phyloP scores from a whole-genome alignment of 2,329 filamentous ascomycete species.

The Fusarium multiceps region DNA sequence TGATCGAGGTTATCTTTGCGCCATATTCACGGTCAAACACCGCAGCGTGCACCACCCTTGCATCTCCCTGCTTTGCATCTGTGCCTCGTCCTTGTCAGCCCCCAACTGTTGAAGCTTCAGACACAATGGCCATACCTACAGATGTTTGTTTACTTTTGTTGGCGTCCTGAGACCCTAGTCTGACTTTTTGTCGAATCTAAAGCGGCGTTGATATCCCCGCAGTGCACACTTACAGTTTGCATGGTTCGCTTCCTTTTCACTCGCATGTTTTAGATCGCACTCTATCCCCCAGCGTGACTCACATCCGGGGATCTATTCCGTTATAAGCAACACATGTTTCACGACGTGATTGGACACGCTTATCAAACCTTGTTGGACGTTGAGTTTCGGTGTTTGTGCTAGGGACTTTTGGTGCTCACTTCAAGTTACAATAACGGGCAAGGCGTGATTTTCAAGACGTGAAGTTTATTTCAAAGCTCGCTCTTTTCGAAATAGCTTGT shows the following conservation, averaged over 20 bases:
- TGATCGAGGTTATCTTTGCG: conserved; percentile 25
- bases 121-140: neutral
- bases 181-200: conserved; percentile 17
- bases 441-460: neutral
- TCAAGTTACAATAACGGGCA: neutral
- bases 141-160: neutral
- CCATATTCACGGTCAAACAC: conserved; percentile 43
- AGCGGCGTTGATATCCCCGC: conserved; percentile 21
- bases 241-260: conserved; percentile 26
- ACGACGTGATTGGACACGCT: conserved; percentile 23
- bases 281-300: conserved; percentile 37
- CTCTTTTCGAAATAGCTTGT: conserved; percentile 24
- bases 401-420: conserved; percentile 4
- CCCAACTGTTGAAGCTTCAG: conserved; percentile 16
- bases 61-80: conserved; percentile 24
- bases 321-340: conserved; percentile 38
- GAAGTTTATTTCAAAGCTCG: conserved; percentile 13
- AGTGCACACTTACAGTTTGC: conserved; percentile 27
- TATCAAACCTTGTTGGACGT: conserved; percentile 21
- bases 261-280: conserved; percentile 10
- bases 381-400: conserved; percentile 1
- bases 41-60: conserved; percentile 42
- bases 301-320: conserved; percentile 36
- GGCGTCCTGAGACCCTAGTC: neutral
- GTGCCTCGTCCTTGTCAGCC: conserved; percentile 22